Base-by-base conservation (phyloP, 2,329 filamentous ascomycete genomes). In the Penicillium oxalicum region DNA sequence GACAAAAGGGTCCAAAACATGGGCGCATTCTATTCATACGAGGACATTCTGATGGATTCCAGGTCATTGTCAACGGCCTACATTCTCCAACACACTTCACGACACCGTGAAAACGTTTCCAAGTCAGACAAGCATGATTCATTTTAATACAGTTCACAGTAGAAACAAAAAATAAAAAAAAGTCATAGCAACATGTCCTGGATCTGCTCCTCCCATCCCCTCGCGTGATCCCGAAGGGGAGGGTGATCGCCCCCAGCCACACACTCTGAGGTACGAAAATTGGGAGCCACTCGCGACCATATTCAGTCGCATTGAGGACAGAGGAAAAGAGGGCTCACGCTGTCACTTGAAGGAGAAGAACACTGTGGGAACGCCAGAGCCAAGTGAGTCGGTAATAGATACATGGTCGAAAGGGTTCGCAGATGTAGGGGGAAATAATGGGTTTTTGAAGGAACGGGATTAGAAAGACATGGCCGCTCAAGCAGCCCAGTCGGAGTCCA, bases 401-500 rank as follows among this genome's bases (percentile, higher is more conserved):
- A 67, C 64, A 67, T 39, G 52, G 56, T 59, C 27, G 12, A 45
- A 53, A 48, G 45, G 29, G 11, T 57, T 58, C 49, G 46, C 47
- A 46, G 53, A 54, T 48, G 43, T 29, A 48, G 27, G 52, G 48
- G 47, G 48, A 49, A 40, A 47, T 49, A 37, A 43, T 45, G 39
- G 50, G 47, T 35, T 38, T 38, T 45, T 45, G 12, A 13, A 24
- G 41, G 40, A 35, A 40, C 24, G 29, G 29, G 33, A 26, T 42
- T 18, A 4, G 42, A 36, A 33, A 43, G 29, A 32, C 11, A 8
- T 4, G 29, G 11, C 11, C 7, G 29, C 11, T 57, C 50, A 71
- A 27, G 69, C 69, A 47, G 66, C 68, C 71, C 71, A 74, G 57
- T 74, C 71, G 40, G 70, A 73, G 57, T 74, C 71, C 44, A 71